phyloP scores from a whole-genome alignment of 345 rosid genomes.

The Moricandia arvensis region DNA sequence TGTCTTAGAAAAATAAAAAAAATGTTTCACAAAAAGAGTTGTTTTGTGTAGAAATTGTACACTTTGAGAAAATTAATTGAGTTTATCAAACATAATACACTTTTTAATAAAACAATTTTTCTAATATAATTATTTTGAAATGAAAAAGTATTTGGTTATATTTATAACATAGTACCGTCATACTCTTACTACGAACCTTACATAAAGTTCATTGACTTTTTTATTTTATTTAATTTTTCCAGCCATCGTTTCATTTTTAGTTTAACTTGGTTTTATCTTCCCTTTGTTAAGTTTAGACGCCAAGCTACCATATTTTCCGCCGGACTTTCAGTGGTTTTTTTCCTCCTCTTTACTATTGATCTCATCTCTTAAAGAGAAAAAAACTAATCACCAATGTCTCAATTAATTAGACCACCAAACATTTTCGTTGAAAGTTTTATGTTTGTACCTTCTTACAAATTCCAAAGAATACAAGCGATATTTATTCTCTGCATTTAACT shows the following conservation, averaged over 20 bases:
- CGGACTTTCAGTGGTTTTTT: constrained; percentile 12
- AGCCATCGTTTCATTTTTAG: constrained; percentile 12
- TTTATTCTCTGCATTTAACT: not conserved
- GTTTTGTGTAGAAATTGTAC: too few relatives aligned
- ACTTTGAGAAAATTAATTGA: too few relatives aligned
- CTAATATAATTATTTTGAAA: too few relatives aligned
- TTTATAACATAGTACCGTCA: not conserved
- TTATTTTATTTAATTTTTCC: not conserved
- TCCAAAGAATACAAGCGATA: constrained; percentile 1
- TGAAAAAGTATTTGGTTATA: too few relatives aligned
- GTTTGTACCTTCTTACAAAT: too few relatives aligned
- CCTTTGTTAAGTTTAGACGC: constrained; percentile 7
- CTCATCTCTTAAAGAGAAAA: not conserved
- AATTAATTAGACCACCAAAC: too few relatives aligned
- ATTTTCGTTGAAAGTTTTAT: constrained; percentile 8
- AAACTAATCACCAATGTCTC: constrained; percentile 17
- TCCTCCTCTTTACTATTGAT: constrained; percentile 6
- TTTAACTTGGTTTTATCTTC: not conserved
- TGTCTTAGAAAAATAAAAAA: too few relatives aligned
- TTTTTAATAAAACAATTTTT: too few relatives aligned
- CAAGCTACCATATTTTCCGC: constrained; percentile 16
- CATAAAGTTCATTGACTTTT: constrained; percentile 19
- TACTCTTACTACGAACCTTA: constrained; percentile 9
- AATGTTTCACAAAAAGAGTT: too few relatives aligned
- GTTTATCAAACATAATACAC: too few relatives aligned